Conservation (phyloP, 1,284 basidiomycete species). For the Sanghuangporus weigelae region DNA sequence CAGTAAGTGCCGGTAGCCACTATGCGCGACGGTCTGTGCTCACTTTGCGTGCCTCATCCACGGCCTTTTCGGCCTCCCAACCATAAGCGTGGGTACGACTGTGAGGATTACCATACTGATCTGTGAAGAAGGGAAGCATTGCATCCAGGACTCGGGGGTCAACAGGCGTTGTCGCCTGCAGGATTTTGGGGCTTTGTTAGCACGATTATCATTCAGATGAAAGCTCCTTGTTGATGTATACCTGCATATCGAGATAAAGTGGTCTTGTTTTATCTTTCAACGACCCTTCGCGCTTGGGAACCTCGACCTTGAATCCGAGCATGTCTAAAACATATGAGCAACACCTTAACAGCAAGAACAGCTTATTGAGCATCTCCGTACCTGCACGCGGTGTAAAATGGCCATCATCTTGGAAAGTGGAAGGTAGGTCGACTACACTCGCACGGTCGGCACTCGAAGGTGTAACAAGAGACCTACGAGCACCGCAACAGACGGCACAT, state of each 20-base stretch:
- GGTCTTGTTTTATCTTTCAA: constrained; percentile 68
- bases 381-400: constrained; percentile 71
- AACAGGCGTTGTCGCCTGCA: constrained; percentile 91
- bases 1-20: constrained; percentile 30
- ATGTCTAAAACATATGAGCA: constrained; percentile 50
- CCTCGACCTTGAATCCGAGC: constrained; percentile 84
- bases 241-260: constrained; percentile 96
- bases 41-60: constrained; percentile 87
- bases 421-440: constrained; percentile 72
- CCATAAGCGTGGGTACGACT: constrained; percentile 98
- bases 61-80: constrained; percentile 96
- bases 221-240: constrained; percentile 28
- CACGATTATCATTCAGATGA: neutral
- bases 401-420: constrained; percentile 63
- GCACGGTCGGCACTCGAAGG: constrained; percentile 76
- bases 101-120: constrained; percentile 98
- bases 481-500: constrained; percentile 11
- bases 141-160: constrained; percentile 96
- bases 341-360: neutral
- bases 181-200: neutral
- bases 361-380: constrained; percentile 28
- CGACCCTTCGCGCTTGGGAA: constrained; percentile 58
- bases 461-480: constrained; percentile 55
- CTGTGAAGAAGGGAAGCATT: constrained; percentile 95
- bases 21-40: constrained; percentile 31